Percentiles rank a stretch among this genome's conserved stretches.
These are phyloP conservation scores for Prunella vulgaris DNA, from an alignment of 257 asterid genomes.

Conservation along the genomic window DNA sequence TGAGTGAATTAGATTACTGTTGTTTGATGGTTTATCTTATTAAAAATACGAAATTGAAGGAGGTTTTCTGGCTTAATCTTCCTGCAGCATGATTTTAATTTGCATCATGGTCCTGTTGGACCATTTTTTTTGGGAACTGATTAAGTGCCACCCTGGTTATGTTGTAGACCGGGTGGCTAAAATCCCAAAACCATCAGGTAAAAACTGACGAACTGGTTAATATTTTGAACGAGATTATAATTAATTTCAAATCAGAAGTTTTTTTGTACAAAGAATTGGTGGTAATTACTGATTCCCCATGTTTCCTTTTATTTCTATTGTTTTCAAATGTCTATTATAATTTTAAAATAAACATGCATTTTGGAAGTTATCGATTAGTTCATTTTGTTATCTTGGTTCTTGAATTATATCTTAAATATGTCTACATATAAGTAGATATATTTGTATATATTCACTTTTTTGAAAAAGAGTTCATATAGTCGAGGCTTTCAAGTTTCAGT, in stretches of 20 bases:
- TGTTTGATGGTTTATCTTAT: neutral
- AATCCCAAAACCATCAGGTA: neutral
- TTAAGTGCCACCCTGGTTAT: neutral
- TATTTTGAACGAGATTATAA: neutral
- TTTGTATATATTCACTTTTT: neutral
- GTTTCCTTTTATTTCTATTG: neutral
- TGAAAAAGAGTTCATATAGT: neutral
- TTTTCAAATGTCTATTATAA: neutral
- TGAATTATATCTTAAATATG: neutral
- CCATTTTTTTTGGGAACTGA: neutral
- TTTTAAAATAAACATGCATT: neutral
- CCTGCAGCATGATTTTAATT: neutral
- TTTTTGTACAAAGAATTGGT: neutral
- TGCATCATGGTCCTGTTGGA: neutral
- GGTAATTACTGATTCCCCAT: neutral
- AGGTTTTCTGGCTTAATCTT: neutral
- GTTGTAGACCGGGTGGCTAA: neutral
- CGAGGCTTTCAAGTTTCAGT: neutral
- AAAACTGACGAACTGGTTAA: neutral
- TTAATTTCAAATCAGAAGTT: neutral
- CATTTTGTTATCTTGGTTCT: neutral
- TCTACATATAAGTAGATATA: neutral
- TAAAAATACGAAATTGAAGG: constrained; percentile 1
- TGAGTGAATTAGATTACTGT: neutral
- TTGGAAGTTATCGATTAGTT: neutral